Base-by-base conservation (phyloP, 352 stramenopile species). In the Phytophthora hibernalis region DNA sequence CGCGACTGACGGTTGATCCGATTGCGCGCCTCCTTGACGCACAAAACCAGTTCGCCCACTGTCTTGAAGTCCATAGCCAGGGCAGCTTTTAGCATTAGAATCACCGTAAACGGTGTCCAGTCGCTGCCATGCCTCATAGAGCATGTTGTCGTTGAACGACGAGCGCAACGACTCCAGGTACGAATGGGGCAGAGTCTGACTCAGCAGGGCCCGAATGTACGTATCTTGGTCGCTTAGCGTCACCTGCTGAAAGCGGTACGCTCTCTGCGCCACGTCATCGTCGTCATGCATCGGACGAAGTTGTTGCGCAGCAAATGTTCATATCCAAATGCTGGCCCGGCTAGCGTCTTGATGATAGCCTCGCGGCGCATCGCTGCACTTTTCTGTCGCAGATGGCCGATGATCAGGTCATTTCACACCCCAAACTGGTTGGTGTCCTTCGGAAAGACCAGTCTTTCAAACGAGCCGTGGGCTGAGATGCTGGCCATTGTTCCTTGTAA, bases 21-120 rank as follows among this genome's bases (percentile, higher is more conserved):
- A 11, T 55, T 55, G 30, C 49, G 49, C 31, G 31, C n/a, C 11
- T 55, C 31, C 13, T 55, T 55, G 3, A 44, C 49, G 20, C 49
- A 16, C 2, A 18, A 10, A 7, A 55, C 45, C 5, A 44, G 49
- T 31, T 55, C 12, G 6, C 31, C 30, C 30, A 55, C 31, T 4
- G 49, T 45, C 20, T 16, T 31, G 18, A 45, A 55, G 18, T 44
- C 49, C 30, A 26, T 5, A 55, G 31, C 28, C 2, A 1, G 2
- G 30, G n/a, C 49, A 55, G 15, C 31, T 31, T 45, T 55, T 30
- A 1, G 16, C 16, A 12, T 44, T 44, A 20, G 43, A 50, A 7
- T 50, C 18, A 1, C 43, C 43, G 16, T 18, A 50, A 3, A 31
- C 20, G 1, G 20, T 33, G 1, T 33, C 43, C 43, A 50, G 21